Percentiles rank a stretch among this genome's conserved stretches.
phyloP scores from a whole-genome alignment of 371 early-diverging fungal species.

The Mortierella sp. region DNA sequence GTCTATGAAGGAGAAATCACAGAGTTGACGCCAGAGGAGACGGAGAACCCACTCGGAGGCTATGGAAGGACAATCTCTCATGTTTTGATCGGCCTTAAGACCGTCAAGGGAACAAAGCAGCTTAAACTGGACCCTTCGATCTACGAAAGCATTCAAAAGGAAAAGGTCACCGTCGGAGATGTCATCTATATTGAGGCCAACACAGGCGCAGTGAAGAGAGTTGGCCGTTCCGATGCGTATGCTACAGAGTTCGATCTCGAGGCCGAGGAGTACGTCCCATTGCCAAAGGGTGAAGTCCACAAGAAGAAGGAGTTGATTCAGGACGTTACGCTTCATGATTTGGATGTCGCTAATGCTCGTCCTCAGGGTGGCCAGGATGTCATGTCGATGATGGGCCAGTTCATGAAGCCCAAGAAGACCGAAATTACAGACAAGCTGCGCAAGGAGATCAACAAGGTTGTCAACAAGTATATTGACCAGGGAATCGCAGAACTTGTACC shows the following conservation, averaged over 20 bases:
- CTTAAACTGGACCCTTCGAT: slow-evolving; percentile 91
- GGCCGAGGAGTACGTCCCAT: slow-evolving; percentile 96
- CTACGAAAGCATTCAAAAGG: slow-evolving; percentile 96
- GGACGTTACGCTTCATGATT: slow-evolving; percentile 98
- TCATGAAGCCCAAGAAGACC: slow-evolving; percentile 97
- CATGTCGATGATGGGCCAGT: slow-evolving; percentile 96
- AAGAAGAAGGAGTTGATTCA: slow-evolving; percentile 98
- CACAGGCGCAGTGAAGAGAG: slow-evolving; percentile 97
- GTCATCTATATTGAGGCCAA: slow-evolving; percentile 99
- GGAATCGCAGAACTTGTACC: slow-evolving; percentile 98
- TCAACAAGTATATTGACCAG: slow-evolving; percentile 98
- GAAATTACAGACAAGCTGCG: slow-evolving; percentile 98
- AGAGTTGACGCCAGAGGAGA: too few relatives aligned
- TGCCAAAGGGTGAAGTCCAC: slow-evolving; percentile 99
- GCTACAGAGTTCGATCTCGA: slow-evolving; percentile 97
- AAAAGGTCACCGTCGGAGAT: slow-evolving; percentile 96
- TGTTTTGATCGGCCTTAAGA: slow-evolving; percentile 97
- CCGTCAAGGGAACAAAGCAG: slow-evolving; percentile 90
- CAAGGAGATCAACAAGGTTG: slow-evolving; percentile 98
- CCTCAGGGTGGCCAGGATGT: slow-evolving; percentile 98
- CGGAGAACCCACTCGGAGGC: slow-evolving; percentile 65
- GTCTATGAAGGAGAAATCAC: slow-evolving; percentile 99
- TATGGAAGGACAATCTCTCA: slow-evolving; percentile 96
- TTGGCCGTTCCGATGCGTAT: slow-evolving; percentile 96
- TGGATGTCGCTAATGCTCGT: slow-evolving; percentile 98